These are phyloP conservation scores for Hydnomerulius pinastri DNA, from an alignment of 768 basidiomycete species.

Conservation along the genomic window DNA sequence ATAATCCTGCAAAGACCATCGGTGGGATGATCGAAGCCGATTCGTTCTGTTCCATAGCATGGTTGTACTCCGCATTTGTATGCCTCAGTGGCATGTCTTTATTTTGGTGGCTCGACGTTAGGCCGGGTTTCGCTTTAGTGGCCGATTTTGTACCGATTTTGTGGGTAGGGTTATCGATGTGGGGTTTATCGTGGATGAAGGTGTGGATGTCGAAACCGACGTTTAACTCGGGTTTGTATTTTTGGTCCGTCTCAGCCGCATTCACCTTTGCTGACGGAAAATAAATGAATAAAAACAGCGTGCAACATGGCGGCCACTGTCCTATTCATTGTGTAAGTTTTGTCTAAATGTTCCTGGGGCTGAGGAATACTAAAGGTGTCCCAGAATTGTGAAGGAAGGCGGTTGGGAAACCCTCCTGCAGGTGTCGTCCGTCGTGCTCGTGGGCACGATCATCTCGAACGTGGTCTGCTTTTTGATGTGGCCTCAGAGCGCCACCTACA, in stretches of 20 bases:
- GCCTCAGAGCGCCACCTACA: conserved; percentile 81
- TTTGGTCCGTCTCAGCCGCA: neutral
- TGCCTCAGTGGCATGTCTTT: conserved; percentile 75
- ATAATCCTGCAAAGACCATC: conserved; percentile 89
- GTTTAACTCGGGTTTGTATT: conserved; percentile 75
- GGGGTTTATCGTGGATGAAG: conserved; percentile 86
- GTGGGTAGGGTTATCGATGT: conserved; percentile 87
- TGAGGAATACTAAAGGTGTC: conserved; percentile 3
- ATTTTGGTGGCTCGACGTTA: conserved; percentile 77
- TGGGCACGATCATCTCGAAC: conserved; percentile 80
- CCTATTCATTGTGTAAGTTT: conserved; percentile 74
- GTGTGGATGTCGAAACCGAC: conserved; percentile 87
- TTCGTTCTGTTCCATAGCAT: conserved; percentile 70
- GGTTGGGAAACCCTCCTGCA: conserved; percentile 73
- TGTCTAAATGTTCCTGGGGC: neutral
- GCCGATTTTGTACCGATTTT: conserved; percentile 73
- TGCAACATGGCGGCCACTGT: conserved; percentile 86
- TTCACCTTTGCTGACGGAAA: too few relatives aligned
- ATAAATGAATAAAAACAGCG: conserved; percentile 41
- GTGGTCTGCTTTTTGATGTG: conserved; percentile 82
- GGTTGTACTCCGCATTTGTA: conserved; percentile 71
- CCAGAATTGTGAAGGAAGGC: conserved; percentile 85
- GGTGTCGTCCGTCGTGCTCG: conserved; percentile 73
- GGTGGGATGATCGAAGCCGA: conserved; percentile 94
- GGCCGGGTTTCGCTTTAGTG: conserved; percentile 69